Conservation (phyloP, 352 stramenopile genomes). For the Globisporangium iwayamae region DNA sequence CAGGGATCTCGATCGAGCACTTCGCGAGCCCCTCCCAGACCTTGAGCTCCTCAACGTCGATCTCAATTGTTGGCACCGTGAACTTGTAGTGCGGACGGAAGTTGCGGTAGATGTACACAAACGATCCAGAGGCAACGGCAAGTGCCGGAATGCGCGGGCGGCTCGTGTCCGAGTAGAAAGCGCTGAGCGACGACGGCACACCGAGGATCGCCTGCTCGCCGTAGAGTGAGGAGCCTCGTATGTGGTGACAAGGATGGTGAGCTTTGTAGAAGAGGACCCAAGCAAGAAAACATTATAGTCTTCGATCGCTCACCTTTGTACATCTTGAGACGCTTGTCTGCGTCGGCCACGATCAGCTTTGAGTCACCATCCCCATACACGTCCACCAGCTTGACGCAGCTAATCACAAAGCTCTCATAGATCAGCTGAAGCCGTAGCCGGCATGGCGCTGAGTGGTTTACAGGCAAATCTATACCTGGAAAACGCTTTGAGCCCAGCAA, state of each 20-base stretch:
- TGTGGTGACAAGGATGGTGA: not conserved
- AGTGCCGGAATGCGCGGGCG: slow-evolving; percentile 76
- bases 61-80: slow-evolving; percentile 73
- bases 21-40: slow-evolving; percentile 69
- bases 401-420: slow-evolving; percentile 10
- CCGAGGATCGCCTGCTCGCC: slow-evolving; percentile 80
- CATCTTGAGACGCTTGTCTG: slow-evolving; percentile 83
- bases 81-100: slow-evolving; percentile 91
- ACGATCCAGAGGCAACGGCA: slow-evolving; percentile 80
- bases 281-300: not conserved
- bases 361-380: slow-evolving; percentile 82
- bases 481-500: slow-evolving; percentile 85
- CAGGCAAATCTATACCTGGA: slow-evolving; percentile 28
- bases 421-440: not conserved
- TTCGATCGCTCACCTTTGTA: slow-evolving; percentile 62
- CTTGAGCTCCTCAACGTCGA: slow-evolving; percentile 65
- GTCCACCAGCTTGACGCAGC: slow-evolving; percentile 73
- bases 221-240: slow-evolving; percentile 61
- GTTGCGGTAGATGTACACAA: slow-evolving; percentile 91
- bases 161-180: slow-evolving; percentile 71
- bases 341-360: slow-evolving; percentile 77
- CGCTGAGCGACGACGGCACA: slow-evolving; percentile 61
- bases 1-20: slow-evolving; percentile 65
- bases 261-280: not conserved
- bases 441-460: not conserved